phyloP scores from a whole-genome alignment of 2,329 filamentous ascomycete species.

The Aspergillus sp. region DNA sequence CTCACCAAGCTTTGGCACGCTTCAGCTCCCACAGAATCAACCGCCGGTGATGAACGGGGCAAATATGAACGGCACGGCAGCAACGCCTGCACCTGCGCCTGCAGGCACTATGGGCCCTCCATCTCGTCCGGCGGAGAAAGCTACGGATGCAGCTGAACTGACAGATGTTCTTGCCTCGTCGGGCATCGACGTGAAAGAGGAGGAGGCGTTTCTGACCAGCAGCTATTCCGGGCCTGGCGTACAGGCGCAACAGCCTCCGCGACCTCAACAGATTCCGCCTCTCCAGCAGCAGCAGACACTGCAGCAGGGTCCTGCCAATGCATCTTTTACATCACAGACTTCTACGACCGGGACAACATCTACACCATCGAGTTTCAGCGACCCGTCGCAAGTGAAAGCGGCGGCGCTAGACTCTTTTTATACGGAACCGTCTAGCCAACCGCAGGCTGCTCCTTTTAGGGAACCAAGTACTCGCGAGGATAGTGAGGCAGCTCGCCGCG shows the following conservation, averaged over 20 bases:
- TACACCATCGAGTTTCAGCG: constrained; percentile 43
- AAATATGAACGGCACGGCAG: constrained; percentile 49
- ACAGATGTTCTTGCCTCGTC: constrained; percentile 77
- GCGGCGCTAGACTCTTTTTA: constrained; percentile 53
- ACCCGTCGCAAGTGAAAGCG: constrained; percentile 43
- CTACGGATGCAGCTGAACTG: constrained; percentile 57
- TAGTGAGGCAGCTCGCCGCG: constrained; percentile 53
- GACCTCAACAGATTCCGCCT: constrained; percentile 36
- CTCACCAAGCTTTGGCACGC: constrained; percentile 50
- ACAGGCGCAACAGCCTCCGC: constrained; percentile 24
- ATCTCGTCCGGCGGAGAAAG: constrained; percentile 48
- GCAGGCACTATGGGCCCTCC: constrained; percentile 54
- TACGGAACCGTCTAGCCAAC: constrained; percentile 44
- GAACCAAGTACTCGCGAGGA: constrained; percentile 56
- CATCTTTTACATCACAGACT: constrained; percentile 32
- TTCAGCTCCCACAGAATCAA: constrained; percentile 37
- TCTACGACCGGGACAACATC: constrained; percentile 36
- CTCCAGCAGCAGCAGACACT: constrained; percentile 15
- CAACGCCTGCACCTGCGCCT: constrained; percentile 30
- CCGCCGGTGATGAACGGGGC: constrained; percentile 26
- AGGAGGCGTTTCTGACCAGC: constrained; percentile 70
- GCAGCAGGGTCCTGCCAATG: constrained; percentile 44
- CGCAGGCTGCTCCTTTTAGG: constrained; percentile 48
- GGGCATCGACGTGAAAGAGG: constrained; percentile 77
- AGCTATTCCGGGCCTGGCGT: constrained; percentile 38